A percentile compares a stretch with the other conserved stretches of the same genome.
Evolutionary conservation across 148 eudicot genomes (phyloP).

Genomic region (Vaccinium darrowii): DNA sequence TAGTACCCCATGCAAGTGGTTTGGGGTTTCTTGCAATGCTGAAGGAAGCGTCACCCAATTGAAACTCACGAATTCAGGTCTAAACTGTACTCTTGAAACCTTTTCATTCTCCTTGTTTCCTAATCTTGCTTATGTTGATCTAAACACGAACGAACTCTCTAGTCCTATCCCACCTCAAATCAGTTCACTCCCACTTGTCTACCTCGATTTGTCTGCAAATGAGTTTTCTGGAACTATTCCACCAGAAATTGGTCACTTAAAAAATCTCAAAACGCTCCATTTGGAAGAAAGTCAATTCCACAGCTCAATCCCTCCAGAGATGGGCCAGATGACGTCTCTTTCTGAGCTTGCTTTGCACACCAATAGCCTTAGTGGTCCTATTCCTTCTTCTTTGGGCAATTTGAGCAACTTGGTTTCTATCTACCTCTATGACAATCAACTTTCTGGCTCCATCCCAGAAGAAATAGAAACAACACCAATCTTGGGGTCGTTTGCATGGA

Average conservation of each 20-base stretch:
- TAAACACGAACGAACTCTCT: constrained; percentile 33
- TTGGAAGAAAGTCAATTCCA: background rate
- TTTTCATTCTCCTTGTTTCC: constrained; percentile 34
- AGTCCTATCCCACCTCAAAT: constrained; percentile 15
- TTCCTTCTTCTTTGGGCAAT: background rate
- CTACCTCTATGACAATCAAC: background rate
- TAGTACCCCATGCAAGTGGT: constrained; percentile 36
- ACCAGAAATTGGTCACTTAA: background rate
- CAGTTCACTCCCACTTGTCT: background rate
- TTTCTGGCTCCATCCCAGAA: background rate
- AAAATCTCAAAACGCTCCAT: background rate
- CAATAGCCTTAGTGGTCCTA: background rate
- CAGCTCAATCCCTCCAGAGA: background rate
- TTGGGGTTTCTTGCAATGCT: constrained; percentile 37
- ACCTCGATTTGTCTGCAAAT: constrained; percentile 6
- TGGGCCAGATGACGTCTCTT: background rate
- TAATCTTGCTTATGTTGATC: constrained; percentile 33
- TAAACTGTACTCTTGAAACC: background rate
- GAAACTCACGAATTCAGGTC: constrained; percentile 34
- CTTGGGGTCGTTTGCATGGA: background rate
- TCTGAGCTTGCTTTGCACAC: background rate
- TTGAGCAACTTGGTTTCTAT: background rate
- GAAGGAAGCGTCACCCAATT: constrained; percentile 25
- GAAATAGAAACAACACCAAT: background rate
- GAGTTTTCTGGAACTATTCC: constrained; percentile 3